Conservation (phyloP, 163 green algal genomes). For the Volvox carteri region DNA sequence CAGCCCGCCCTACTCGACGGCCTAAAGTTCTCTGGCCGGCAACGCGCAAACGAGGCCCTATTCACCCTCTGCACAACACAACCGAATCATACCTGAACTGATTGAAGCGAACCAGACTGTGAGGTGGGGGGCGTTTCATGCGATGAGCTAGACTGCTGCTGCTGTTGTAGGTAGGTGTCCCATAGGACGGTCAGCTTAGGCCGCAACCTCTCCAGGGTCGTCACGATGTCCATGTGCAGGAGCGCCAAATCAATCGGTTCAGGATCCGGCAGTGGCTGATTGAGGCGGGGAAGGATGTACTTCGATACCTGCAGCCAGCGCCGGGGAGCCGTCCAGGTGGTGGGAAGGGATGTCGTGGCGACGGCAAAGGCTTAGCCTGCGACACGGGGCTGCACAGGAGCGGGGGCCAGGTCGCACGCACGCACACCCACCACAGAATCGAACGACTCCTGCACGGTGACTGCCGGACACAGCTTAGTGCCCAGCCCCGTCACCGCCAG, state of each 20-base stretch:
- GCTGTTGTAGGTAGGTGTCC: conserved; percentile 52
- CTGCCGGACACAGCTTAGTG: conserved; percentile 23
- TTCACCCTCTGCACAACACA: no score
- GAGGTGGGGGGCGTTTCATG: conserved; percentile 1
- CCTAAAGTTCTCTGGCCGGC: no score
- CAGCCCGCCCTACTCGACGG: no score
- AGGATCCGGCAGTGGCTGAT: conserved; percentile 35
- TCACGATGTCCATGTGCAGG: conserved; percentile 58
- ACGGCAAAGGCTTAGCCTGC: no score
- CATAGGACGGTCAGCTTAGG: conserved; percentile 57
- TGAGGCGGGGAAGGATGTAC: conserved; percentile 31
- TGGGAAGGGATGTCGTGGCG: no score
- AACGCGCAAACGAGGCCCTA: neutral
- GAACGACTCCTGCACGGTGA: conserved; percentile 54
- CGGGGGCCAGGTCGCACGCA: no score
- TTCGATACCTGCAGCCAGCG: conserved; percentile 11
- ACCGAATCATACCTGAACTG: no score
- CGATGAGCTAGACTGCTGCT: neutral
- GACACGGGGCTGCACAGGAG: no score
- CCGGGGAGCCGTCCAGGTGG: neutral
- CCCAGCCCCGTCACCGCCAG: conserved; percentile 52
- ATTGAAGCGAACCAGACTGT: neutral
- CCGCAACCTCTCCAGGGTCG: conserved; percentile 34
- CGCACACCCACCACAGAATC: conserved; percentile 54
- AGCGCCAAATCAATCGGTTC: conserved; percentile 54